Conservation (phyloP, 805 yeast species). For the Starmerella ratchasimensis region DNA sequence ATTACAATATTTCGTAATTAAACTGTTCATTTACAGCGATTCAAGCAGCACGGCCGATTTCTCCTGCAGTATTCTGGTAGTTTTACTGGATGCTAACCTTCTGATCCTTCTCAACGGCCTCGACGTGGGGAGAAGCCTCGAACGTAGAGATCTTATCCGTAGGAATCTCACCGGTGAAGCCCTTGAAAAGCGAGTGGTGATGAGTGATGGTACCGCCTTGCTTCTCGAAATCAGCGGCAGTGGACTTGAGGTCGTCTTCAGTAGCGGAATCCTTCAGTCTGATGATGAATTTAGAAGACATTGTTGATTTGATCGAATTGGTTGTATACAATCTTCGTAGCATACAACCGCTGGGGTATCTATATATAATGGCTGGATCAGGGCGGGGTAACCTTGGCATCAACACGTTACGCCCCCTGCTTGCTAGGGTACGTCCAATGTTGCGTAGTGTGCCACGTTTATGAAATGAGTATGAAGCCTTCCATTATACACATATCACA, state of each 20-base stretch:
- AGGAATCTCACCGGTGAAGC: conserved; percentile 26
- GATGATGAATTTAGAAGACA: conserved; percentile 16
- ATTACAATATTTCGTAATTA: neutral
- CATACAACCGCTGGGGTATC: too few relatives aligned
- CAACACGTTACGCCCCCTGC: too few relatives aligned
- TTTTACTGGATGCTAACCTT: conserved; percentile 20
- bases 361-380: too few relatives aligned
- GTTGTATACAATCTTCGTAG: too few relatives aligned
- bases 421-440: too few relatives aligned
- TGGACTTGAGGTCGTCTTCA: conserved; percentile 19
- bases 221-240: conserved; percentile 18
- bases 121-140: conserved; percentile 20
- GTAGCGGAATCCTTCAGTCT: conserved; percentile 18
- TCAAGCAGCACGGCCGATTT: neutral
- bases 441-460: too few relatives aligned
- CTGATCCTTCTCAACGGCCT: conserved; percentile 25
- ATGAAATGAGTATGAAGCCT: too few relatives aligned
- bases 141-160: conserved; percentile 22
- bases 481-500: too few relatives aligned
- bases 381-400: too few relatives aligned
- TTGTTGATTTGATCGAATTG: too few relatives aligned
- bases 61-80: neutral
- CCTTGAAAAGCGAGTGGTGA: conserved; percentile 27
- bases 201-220: conserved; percentile 24
- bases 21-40: neutral